Evolutionary conservation across 2,329 filamentous ascomycete genomes (phyloP).

Genomic region (Fusarium irregulare): DNA sequence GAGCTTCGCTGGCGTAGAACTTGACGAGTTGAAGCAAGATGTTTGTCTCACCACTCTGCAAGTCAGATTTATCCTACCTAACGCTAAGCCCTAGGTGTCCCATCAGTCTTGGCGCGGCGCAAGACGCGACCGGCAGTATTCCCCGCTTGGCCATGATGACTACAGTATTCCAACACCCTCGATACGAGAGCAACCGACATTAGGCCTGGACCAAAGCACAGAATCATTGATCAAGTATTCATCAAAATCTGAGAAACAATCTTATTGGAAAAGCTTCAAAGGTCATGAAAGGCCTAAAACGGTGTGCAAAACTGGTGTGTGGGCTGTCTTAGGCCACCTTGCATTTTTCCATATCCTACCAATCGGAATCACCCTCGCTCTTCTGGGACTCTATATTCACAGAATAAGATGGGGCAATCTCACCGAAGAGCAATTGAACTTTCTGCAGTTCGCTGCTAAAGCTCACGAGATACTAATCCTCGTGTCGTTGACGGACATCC

Average conservation of each 20-base stretch:
- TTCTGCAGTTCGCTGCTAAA: conserved; percentile 13
- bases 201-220: neutral
- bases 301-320: neutral
- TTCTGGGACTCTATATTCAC: neutral
- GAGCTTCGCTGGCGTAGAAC: neutral
- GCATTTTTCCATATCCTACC: neutral
- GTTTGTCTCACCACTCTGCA: neutral
- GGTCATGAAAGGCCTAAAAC: neutral
- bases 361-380: neutral
- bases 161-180: neutral
- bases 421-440: neutral
- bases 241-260: neutral
- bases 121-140: neutral
- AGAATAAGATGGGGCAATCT: neutral
- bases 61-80: neutral
- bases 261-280: conserved; percentile 2
- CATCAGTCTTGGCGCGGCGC: neutral
- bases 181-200: neutral
- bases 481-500: neutral
- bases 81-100: neutral
- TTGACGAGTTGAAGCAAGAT: neutral
- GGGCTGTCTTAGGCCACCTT: neutral
- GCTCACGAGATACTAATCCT: neutral
- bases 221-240: neutral
- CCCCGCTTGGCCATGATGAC: neutral